Percentiles rank a stretch among this genome's conserved stretches.
These are phyloP conservation scores for Haplosporangium gracile DNA, from an alignment of 192 early-diverging fungal genomes.

Conservation along the genomic window DNA sequence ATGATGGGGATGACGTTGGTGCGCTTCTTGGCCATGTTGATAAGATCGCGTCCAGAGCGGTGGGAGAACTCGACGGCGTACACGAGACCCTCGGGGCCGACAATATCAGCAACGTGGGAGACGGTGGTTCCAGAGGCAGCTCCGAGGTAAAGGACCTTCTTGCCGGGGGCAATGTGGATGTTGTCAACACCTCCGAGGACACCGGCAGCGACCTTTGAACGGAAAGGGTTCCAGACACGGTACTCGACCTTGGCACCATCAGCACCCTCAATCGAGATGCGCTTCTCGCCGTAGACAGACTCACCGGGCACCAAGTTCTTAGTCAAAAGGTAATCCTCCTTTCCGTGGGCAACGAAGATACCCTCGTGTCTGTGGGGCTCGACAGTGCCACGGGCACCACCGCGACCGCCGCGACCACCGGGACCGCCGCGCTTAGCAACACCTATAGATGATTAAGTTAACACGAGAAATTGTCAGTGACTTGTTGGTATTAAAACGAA, in stretches of 20 bases:
- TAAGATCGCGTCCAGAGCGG: slow-evolving; percentile 98
- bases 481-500: neutral
- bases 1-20: slow-evolving; percentile 91
- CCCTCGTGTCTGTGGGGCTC: slow-evolving; percentile 97
- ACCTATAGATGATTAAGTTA: slow-evolving; percentile 41
- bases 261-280: slow-evolving; percentile 93
- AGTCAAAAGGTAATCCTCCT: slow-evolving; percentile 98
- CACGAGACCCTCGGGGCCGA: slow-evolving; percentile 96
- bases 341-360: slow-evolving; percentile 98
- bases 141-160: slow-evolving; percentile 98
- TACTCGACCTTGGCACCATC: slow-evolving; percentile 99
- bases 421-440: slow-evolving; percentile 70
- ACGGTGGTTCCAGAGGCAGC: slow-evolving; percentile 96
- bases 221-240: slow-evolving; percentile 99
- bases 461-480: neutral
- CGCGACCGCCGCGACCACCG: slow-evolving; percentile 63
- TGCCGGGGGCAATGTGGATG: slow-evolving; percentile 94
- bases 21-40: slow-evolving; percentile 99
- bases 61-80: slow-evolving; percentile 99
- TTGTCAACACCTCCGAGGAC: slow-evolving; percentile 97
- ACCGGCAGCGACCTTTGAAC: slow-evolving; percentile 98
- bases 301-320: slow-evolving; percentile 99
- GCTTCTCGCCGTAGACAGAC: slow-evolving; percentile 97
- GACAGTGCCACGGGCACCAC: slow-evolving; percentile 76
- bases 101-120: slow-evolving; percentile 97